These are phyloP conservation scores for Yarrowia sp. DNA, from an alignment of 805 yeast species.

Conservation along the genomic window DNA sequence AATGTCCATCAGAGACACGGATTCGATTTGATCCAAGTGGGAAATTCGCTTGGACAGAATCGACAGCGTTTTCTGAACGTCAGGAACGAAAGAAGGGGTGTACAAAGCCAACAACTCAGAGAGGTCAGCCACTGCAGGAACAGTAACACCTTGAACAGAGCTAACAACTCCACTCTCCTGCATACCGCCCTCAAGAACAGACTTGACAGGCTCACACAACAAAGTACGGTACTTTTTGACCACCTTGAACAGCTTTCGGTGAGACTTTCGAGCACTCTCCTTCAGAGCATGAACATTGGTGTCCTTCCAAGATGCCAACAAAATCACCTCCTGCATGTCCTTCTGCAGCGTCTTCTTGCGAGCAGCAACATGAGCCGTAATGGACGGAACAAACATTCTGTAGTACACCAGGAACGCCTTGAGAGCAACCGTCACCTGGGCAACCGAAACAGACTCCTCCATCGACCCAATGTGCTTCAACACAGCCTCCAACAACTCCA, in stretches of 20 bases:
- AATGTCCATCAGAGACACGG: constrained; percentile 52
- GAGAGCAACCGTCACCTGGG: constrained; percentile 43
- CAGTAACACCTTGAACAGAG: neutral
- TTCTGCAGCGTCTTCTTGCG: constrained; percentile 62
- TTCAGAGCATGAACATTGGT: constrained; percentile 89
- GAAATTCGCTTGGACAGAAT: constrained; percentile 53
- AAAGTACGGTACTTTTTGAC: constrained; percentile 75
- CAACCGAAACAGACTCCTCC: constrained; percentile 32
- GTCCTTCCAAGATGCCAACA: constrained; percentile 96
- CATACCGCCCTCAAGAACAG: constrained; percentile 48
- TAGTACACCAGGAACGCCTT: constrained; percentile 61
- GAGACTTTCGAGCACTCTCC: constrained; percentile 90
- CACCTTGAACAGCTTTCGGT: constrained; percentile 73
- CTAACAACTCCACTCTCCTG: neutral
- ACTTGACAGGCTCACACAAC: constrained; percentile 49
- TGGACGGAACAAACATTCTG: constrained; percentile 54
- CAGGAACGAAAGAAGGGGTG: constrained; percentile 51
- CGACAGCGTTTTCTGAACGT: constrained; percentile 48
- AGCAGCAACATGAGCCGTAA: constrained; percentile 46
- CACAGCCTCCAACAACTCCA: constrained; percentile 55
- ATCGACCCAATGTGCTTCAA: constrained; percentile 31
- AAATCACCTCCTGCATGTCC: constrained; percentile 76
- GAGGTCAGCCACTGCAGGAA: neutral
- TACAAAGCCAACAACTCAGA: constrained; percentile 45
- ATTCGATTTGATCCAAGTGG: constrained; percentile 37